Base-by-base conservation (phyloP, 768 basidiomycete species). In the Tremella yokohamensis region DNA sequence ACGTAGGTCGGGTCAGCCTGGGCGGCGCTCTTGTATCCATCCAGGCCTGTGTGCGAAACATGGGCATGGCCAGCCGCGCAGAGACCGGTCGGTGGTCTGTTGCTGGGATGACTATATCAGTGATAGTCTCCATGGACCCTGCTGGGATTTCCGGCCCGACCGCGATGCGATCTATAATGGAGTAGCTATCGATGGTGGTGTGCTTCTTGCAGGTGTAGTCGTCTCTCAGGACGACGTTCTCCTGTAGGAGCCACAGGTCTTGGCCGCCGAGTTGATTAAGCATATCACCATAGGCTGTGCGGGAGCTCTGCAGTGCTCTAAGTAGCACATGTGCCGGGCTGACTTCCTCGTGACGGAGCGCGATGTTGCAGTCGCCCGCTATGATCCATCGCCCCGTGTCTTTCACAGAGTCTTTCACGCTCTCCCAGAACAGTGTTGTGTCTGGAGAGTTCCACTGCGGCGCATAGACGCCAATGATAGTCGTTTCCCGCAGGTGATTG, bases 31-130 rank as follows among this genome's bases (percentile, higher is more conserved):
- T 4, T 6, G 42, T n/a, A 16, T 45, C 22, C 15, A 15, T 16
- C 42, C 42, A 45, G 22, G 42, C 6, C 22, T 18, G n/a, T 4
- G n/a, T 22, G 8, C 42, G 42, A 22, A 18, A 18, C n/a, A 16
- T 22, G 42, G 42, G 42, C 42, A 45, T 6, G 4, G 42, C n/a
- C 6, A 45, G 42, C 8, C n/a, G n/a, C 6, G 42, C 42, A 4
- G 15, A 45, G 42, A 45, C 22, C n/a, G 42, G 42, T 18, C 42
- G 42, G 42, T 45, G 42, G 15, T 45, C 42, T 16, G 42, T 45
- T 4, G n/a, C 42, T 45, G 22, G n/a, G 42, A 45, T 45, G 7
- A 45, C n/a, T 45, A 8, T 45, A n/a, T 45, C n/a, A 16, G 29
- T 11, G 11, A 45, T 22, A 15, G 42, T 45, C 15, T 45, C 42